Conservation (phyloP, 2,329 filamentous ascomycete genomes). For the Neonectria neomacrospora region DNA sequence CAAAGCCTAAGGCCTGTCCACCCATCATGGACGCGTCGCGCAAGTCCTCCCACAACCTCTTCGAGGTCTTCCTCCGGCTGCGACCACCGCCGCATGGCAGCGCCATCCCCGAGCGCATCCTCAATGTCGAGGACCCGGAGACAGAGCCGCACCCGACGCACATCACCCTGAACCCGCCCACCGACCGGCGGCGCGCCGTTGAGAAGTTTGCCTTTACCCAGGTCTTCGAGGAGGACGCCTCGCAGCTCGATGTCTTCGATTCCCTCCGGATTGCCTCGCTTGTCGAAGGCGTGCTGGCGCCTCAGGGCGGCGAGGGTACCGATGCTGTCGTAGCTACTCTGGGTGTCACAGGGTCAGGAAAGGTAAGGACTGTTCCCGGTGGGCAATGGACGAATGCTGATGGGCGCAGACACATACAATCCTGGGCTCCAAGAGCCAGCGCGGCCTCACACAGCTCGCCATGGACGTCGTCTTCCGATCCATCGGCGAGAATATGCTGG, state of each 20-base stretch:
- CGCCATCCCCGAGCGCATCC: conserved; percentile 71
- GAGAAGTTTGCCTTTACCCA: conserved; percentile 95
- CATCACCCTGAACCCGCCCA: conserved; percentile 82
- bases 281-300: conserved; percentile 82
- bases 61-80: conserved; percentile 91
- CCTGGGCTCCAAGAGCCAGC: conserved; percentile 84
- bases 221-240: conserved; percentile 88
- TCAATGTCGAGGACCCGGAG: conserved; percentile 76
- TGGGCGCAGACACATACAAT: conserved; percentile 87
- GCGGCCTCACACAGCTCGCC: conserved; percentile 90
- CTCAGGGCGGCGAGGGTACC: conserved; percentile 78
- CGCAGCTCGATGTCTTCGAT: conserved; percentile 88
- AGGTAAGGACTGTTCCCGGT: conserved; percentile 65
- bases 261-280: conserved; percentile 79
- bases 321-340: conserved; percentile 92
- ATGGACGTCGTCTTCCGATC: conserved; percentile 91
- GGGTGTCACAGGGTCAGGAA: conserved; percentile 94
- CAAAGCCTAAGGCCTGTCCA: neutral
- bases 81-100: conserved; percentile 71
- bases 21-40: conserved; percentile 54
- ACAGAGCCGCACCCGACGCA: conserved; percentile 66
- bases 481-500: conserved; percentile 76
- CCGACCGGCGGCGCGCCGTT: conserved; percentile 86
- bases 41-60: conserved; percentile 67
- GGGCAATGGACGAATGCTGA: conserved; percentile 17